Evolutionary conservation across 1,284 basidiomycete genomes (phyloP), one percentile per base, ranked within the genome.

Genomic region (Cutaneotrichosporon curvatum): DNA sequence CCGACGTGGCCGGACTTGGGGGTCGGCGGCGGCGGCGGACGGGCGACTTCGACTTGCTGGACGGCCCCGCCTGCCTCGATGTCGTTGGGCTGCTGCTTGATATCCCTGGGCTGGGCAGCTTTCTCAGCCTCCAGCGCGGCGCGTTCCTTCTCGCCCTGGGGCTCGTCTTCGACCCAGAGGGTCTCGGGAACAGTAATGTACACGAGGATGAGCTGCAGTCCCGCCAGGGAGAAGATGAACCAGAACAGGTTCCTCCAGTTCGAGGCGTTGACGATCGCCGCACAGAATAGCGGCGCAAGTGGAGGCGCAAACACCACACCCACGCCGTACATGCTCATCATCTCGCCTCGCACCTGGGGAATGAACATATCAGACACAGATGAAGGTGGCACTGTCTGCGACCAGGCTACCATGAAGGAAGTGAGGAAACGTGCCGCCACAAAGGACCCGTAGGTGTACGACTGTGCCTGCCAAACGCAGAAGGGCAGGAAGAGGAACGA

Each of bases 151-250:
- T 34, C 32, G 14, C 7, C 14, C 12, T 8, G 15, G 12, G 15
- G 28, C 6, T 20, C 38, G 31, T 45, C 32, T 16, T 43, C 43
- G 37, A 34, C 31, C 65, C 67, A 71, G 19, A 63, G 57, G 0
- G 70, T 72, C 47, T 72, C 68, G 10, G 67, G 67, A 4, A 67
- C 60, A 37, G 70, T 46, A 45, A 68, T 54, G 41, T 65, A 51
- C n/a, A 37, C 16, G 18, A 51, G 35, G 1, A 51, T 4, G 35
- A 48, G 23, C 35, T 51, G 42, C 15, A 51, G 45, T 1, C 34
- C 45, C 20, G 64, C 37, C 8, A 71, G 53, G 31, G 58, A 66
- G 12, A 67, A 49, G 43, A 55, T 53, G 45, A 71, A 49, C 58
- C 67, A 69, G 59, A 65, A 70, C 23, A 67, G 44, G 43, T 55